Base-by-base conservation (phyloP, 2,329 filamentous ascomycete genomes). In the Sclerotinia subarctica region DNA sequence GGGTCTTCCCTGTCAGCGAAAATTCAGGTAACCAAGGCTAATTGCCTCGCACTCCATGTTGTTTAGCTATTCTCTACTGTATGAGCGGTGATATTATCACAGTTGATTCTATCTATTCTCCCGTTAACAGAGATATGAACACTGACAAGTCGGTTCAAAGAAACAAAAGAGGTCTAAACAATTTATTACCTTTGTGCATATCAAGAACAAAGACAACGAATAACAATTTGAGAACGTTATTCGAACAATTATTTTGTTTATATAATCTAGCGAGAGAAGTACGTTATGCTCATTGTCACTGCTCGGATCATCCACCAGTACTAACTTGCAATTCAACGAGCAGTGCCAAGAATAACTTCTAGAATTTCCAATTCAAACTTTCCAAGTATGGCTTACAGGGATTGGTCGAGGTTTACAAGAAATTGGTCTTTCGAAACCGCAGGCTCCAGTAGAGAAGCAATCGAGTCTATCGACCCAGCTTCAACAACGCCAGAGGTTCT, bases 161-260 rank as follows among this genome's bases (percentile, higher is more conserved):
- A 38, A 38, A 51, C 58, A 62, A 62, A 51, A 13, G 29, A 17
- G 8, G 2, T 21, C 6, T 1, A 21, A 38, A 51, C 29, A 62
- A 62, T 7, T 0, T 1, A 21, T 19, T 38, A 2, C 5, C 15
- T 13, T 15, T 26, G 7, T 7, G 3, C 7, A 26, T 0, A 8
- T 11, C 15, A 19, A 15, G 6, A 24, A n/a, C 5, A 24, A 49
- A 24, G 19, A n/a, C 1, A 21, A 24, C 24, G 3, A 6, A 21
- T 17, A 51, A 60, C 17, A 35, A 49, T 7, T 2, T 1, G 26
- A 13, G 15, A 35, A 62, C 13, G 38, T 10, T 13, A 26, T 13
- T 51, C n/a, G 46, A 62, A 62, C 29, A 62, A 62, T 26, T 3
- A 2, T 0, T 1, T 62, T 51, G 29, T 51, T 10, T n/a, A 26